Evolutionary conservation across 108 stramenopile genomes (phyloP).

Genomic region (Cyclotella choctawhatcheeana): DNA sequence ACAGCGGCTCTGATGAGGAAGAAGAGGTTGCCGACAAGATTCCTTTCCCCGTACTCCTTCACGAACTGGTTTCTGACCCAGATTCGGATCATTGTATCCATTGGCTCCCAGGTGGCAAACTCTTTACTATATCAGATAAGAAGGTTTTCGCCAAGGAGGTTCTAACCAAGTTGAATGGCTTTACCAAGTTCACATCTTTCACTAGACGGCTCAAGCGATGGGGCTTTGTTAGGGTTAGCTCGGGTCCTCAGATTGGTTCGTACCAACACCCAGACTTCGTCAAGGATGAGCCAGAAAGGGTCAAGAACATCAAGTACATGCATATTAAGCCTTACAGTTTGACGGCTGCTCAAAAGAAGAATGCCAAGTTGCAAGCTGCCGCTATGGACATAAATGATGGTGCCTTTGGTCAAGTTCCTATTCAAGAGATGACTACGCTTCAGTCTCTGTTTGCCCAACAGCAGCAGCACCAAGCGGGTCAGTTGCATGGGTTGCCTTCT

Average conservation of each 20-base stretch:
- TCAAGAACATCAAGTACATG: slow-evolving; percentile 35
- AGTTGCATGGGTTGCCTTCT: too few species aligned
- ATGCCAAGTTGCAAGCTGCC: slow-evolving; percentile 39
- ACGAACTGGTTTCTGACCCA: slow-evolving; percentile 45
- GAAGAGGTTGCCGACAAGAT: slow-evolving; percentile 33
- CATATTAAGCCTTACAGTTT: slow-evolving; percentile 30
- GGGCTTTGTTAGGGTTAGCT: slow-evolving; percentile 58
- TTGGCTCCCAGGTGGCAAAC: slow-evolving; percentile 67
- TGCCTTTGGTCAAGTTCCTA: too few species aligned
- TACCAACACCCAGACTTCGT: slow-evolving; percentile 58
- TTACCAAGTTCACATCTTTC: slow-evolving; percentile 74
- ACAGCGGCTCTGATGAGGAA: background rate
- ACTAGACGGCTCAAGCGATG: slow-evolving; percentile 68
- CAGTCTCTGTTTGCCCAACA: too few species aligned
- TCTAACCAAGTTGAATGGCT: slow-evolving; percentile 61
- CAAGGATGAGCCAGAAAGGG: slow-evolving; percentile 41
- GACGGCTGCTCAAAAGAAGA: slow-evolving; percentile 29
- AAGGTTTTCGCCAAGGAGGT: slow-evolving; percentile 59
- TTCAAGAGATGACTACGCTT: too few species aligned
- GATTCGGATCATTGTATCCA: slow-evolving; percentile 39
- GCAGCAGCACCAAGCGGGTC: too few species aligned
- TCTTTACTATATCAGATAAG: slow-evolving; percentile 73
- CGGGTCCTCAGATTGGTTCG: slow-evolving; percentile 65
- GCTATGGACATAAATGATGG: too few species aligned
- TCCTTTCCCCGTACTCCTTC: slow-evolving; percentile 44